A percentile compares a stretch with the other conserved stretches of the same genome.
These are phyloP conservation scores for Apiospora malaysiana DNA, from an alignment of 2,329 filamentous ascomycete species.

Conservation along the genomic window DNA sequence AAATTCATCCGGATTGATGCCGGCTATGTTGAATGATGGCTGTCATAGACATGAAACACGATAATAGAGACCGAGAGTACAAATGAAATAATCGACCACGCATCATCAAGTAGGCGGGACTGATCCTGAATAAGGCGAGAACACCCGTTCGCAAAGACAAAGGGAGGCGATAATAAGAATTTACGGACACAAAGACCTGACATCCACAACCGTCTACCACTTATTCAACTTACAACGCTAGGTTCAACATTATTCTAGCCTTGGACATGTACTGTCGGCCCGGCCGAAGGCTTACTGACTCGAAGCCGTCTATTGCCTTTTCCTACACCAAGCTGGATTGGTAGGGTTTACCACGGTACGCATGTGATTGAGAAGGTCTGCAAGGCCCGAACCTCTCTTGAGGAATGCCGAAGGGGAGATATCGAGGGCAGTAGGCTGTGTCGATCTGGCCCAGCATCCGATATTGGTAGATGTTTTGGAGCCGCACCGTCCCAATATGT, in stretches of 20 bases:
- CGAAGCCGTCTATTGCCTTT: neutral
- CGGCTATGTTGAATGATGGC: no score
- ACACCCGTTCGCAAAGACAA: no score
- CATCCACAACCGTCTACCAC: neutral
- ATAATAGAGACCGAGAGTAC: no score
- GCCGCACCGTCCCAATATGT: neutral
- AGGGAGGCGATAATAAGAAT: neutral
- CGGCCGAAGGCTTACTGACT: neutral
- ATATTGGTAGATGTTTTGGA: neutral
- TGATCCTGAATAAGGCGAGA: no score
- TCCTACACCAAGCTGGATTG: neutral
- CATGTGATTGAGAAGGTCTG: neutral
- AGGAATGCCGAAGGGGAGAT: neutral
- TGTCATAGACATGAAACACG: no score
- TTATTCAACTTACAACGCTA: neutral
- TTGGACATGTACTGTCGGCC: neutral
- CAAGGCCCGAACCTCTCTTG: neutral
- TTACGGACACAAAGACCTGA: neutral
- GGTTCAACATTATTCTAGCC: neutral
- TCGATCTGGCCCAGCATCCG: neutral
- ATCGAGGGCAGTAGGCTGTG: neutral
- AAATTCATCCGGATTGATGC: no score
- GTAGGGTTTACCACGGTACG: neutral
- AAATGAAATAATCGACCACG: no score
- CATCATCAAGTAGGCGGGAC: no score